These are phyloP conservation scores for Chenopodium suecicum DNA, from an alignment of 148 eudicot species.

Conservation along the genomic window DNA sequence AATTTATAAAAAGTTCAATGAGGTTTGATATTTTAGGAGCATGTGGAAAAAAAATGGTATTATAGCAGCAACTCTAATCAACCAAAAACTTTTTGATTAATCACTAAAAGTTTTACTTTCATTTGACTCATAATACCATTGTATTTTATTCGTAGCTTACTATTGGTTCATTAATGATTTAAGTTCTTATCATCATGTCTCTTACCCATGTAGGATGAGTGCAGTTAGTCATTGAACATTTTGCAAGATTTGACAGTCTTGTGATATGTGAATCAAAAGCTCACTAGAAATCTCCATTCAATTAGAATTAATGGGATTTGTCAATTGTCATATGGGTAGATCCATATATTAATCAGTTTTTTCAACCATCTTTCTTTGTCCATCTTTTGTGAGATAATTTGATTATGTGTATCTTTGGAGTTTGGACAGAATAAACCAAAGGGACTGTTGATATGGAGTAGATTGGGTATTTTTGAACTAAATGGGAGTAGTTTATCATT, in stretches of 20 bases:
- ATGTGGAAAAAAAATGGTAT: not conserved
- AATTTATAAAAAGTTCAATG: not conserved
- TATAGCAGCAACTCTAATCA: too few relatives aligned
- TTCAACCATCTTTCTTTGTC: not conserved
- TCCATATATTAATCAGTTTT: not conserved
- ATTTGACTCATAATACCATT: too few relatives aligned
- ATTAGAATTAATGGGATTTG: not conserved
- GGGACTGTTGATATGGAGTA: too few relatives aligned
- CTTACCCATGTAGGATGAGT: not conserved
- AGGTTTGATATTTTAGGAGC: not conserved
- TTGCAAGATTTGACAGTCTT: not conserved
- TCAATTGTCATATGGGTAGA: not conserved
- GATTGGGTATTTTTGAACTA: too few relatives aligned
- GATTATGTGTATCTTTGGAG: not conserved
- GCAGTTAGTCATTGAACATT: not conserved
- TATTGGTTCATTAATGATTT: not conserved
- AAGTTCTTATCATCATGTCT: not conserved
- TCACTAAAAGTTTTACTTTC: too few relatives aligned
- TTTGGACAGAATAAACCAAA: too few relatives aligned
- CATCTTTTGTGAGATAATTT: not conserved
- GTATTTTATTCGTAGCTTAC: too few relatives aligned
- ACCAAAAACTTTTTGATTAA: too few relatives aligned
- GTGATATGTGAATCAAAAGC: not conserved
- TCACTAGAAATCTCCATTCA: not conserved
- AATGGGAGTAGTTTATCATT: not conserved